A percentile compares a stretch with the other conserved stretches of the same genome.
phyloP scores from a whole-genome alignment of 2,329 filamentous ascomycete genomes.

The Sporothrix mexicana region DNA sequence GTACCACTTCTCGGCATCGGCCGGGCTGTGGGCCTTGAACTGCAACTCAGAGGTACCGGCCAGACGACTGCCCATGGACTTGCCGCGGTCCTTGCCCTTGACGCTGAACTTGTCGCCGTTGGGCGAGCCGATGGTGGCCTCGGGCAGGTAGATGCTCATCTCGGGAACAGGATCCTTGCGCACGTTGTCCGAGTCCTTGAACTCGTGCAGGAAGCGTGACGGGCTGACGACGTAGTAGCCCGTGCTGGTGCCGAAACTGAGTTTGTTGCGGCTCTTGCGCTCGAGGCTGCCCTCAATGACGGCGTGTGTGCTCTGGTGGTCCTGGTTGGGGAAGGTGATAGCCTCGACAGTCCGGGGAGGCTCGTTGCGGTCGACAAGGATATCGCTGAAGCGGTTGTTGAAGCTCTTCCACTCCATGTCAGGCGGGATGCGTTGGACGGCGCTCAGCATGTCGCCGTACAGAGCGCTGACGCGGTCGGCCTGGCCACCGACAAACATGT shows the following conservation, averaged over 20 bases:
- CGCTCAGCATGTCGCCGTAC: conserved; percentile 82
- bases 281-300: conserved; percentile 88
- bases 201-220: conserved; percentile 89
- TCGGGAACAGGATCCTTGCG: conserved; percentile 80
- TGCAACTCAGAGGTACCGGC: conserved; percentile 77
- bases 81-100: conserved; percentile 91
- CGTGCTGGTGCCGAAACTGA: conserved; percentile 75
- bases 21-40: conserved; percentile 85
- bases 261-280: conserved; percentile 87
- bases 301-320: conserved; percentile 78
- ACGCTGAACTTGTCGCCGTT: conserved; percentile 87
- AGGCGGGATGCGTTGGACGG: conserved; percentile 75
- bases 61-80: conserved; percentile 80
- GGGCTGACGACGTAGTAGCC: conserved; percentile 91
- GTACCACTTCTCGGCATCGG: conserved; percentile 86
- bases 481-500: conserved; percentile 78
- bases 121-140: conserved; percentile 76
- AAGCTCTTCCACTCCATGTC: conserved; percentile 96
- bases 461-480: conserved; percentile 80
- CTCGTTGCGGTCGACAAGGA: conserved; percentile 78
- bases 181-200: conserved; percentile 84
- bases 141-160: conserved; percentile 87
- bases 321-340: conserved; percentile 86
- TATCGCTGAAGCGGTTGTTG: conserved; percentile 68
- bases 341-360: conserved; percentile 74